Base-by-base conservation (phyloP, 768 basidiomycete species). In the Lepiota brunneoincarnata region DNA sequence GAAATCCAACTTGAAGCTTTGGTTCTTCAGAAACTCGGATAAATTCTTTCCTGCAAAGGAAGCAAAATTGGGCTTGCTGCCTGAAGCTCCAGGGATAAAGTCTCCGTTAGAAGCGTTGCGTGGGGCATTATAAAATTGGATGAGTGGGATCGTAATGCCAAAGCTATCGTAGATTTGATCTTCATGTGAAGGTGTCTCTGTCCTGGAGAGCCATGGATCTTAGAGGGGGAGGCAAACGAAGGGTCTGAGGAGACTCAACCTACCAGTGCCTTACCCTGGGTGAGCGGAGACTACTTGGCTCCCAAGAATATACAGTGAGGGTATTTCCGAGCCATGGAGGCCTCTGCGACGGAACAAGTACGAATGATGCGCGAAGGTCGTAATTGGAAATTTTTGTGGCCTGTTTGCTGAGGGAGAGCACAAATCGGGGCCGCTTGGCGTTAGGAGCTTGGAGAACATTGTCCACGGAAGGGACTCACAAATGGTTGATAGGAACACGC, bases 321-420 rank as follows among this genome's bases (percentile, higher is more conserved):
- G 60, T 21, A 62, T 48, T 48, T 67, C 64, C 0, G n/a, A 71
- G 56, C 2, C 62, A 61, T 6, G 71, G 72, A 1, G 70, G 63
- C 2, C 67, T 58, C 2, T 64, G 63, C 4, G 71, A 72, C 12
- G 43, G 51, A 46, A 72, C 51, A 17, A 74, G 65, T 12, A 70
- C 63, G 20, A 74, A 68, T 7, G 72, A 69, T 3, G 67, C 74
- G 17, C 72, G 67, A 34, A 75, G 61, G 58, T 75, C 72, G 24
- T 68, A 65, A 40, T 62, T 63, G 2, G 60, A 55, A 35, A 74
- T 57, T 3, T 63, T 48, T 1, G 35, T 14, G n/a, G n/a, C n/a
- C 6, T 59, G 59, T 49, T 61, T 65, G 49, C 68, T 70, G 43
- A 11, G 18, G 21, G 4, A 15, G 38, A 12, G 24, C 34, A 9